Conservation (phyloP, 2,329 filamentous ascomycete species). For the Fusarium oxysporum region DNA sequence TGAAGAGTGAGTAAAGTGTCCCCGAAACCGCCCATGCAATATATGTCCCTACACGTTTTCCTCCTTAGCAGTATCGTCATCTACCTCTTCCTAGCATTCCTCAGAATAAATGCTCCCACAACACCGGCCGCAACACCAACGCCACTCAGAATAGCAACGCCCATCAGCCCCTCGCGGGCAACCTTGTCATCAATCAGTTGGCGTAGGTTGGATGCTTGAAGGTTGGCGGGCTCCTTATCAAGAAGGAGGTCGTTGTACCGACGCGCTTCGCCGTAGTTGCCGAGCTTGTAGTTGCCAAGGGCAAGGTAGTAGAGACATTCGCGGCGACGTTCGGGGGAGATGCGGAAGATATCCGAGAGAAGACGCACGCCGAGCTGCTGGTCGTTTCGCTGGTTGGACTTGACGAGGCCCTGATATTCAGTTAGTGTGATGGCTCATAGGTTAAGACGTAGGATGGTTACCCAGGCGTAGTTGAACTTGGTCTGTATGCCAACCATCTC, state of each 20-base stretch:
- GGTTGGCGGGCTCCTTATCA: constrained; percentile 89
- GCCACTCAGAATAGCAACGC: constrained; percentile 93
- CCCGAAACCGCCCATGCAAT: constrained; percentile 26
- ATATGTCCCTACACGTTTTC: constrained; percentile 10
- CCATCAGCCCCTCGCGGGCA: constrained; percentile 91
- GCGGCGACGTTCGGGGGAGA: constrained; percentile 88
- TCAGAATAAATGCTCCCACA: constrained; percentile 87
- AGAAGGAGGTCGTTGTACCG: constrained; percentile 94
- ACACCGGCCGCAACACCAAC: constrained; percentile 94
- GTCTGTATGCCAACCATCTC: constrained; percentile 97
- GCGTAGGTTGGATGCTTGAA: constrained; percentile 89
- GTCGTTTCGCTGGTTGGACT: constrained; percentile 84
- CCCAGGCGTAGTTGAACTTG: constrained; percentile 99
- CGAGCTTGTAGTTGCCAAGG: constrained; percentile 97
- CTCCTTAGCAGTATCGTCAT: neutral
- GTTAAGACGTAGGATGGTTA: constrained; percentile 53
- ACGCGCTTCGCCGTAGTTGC: constrained; percentile 94
- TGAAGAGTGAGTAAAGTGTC: constrained; percentile 31
- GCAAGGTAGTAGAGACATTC: constrained; percentile 99
- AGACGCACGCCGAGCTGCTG: constrained; percentile 95
- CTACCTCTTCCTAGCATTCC: constrained; percentile 74
- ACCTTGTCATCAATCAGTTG: constrained; percentile 96
- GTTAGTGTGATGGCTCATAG: neutral
- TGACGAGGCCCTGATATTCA: constrained; percentile 81
- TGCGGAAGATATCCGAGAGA: constrained; percentile 96